phyloP scores from a whole-genome alignment of 192 early-diverging fungal species.

The Tieghemiomyces parasiticus region DNA sequence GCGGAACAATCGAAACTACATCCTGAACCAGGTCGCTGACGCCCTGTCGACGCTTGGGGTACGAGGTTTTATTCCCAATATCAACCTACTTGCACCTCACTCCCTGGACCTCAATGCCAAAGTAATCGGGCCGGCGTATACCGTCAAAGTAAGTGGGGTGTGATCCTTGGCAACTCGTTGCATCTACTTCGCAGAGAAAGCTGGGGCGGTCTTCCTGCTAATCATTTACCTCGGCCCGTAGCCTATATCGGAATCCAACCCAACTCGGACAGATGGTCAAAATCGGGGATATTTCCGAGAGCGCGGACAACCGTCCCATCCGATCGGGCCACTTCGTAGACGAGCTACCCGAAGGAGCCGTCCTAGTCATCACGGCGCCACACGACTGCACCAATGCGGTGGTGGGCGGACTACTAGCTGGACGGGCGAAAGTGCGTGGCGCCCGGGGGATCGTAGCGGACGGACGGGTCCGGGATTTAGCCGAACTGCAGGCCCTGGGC shows the following conservation, averaged over 20 bases:
- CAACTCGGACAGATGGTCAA: not conserved
- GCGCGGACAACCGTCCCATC: not conserved
- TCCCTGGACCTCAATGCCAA: not conserved
- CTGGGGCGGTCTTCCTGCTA: not conserved
- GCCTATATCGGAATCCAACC: not conserved
- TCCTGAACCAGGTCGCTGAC: constrained; percentile 24
- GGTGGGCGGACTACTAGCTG: constrained; percentile 33
- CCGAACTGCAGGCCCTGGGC: constrained; percentile 20
- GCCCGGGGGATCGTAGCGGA: constrained; percentile 26
- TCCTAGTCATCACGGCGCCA: constrained; percentile 28
- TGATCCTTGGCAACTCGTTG: not conserved
- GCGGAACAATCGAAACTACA: too few species aligned
- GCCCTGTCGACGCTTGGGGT: constrained; percentile 23
- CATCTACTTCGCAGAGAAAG: not conserved
- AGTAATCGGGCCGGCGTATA: not conserved
- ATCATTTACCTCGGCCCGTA: not conserved
- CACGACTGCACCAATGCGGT: constrained; percentile 25
- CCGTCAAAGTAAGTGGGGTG: not conserved
- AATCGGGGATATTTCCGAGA: not conserved
- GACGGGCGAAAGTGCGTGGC: constrained; percentile 20
- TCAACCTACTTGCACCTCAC: constrained; percentile 4
- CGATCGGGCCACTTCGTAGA: constrained; percentile 24
- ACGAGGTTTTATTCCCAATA: constrained; percentile 14
- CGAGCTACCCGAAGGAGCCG: constrained; percentile 14
- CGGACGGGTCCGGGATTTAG: constrained; percentile 27